Base-by-base conservation (phyloP, 129 eudicot species). In the Flaveria ramosissima region DNA sequence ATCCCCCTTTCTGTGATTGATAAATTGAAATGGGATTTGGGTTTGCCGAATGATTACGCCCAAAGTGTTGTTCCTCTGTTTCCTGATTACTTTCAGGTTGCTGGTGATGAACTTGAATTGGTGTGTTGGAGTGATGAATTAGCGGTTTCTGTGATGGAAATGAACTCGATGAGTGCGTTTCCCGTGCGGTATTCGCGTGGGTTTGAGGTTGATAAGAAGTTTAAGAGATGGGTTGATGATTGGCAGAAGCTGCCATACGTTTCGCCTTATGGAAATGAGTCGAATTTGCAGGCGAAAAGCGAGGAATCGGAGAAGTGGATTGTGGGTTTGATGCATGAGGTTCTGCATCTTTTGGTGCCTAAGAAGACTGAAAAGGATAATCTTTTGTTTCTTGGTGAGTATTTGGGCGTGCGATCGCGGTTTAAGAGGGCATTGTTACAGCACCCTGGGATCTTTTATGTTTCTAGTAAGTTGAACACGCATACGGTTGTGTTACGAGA, bases 181-280 rank as follows among this genome's bases (percentile, higher is more conserved):
- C 83, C 84, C 4, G 15, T 91, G 60, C 83, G 80, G 39, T 89
- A 85, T 88, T 89, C 98, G 17, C 82, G 85, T 14, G 96, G 84
- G 2, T 89, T 91, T 74, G 96, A 89, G 85, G 41, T 89, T 59
- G 97, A 94, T 80, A 94, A 89, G 87, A 87, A 86, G 80, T 82
- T 91, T 67, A 89, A 89, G 82, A 91, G 84, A 70, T 89, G 97
- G 97, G 80, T 94, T 62, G 93, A 91, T 56, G 92, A 84, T 57
- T 94, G 97, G 98, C 96, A 94, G 71, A 94, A 91, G 86, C 30
- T 94, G 81, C 97, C 97, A 0, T 91, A 87, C 60, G n/a, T 87
- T 78, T 91, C 98, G 10, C 98, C 98, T 0, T 94, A 94, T 77
- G 86, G 86, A 67, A 86, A 83, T 75, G 85, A 73, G 13, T 21